These are phyloP conservation scores for Pulveroboletus sp. DNA, from an alignment of 768 basidiomycete species.

Conservation along the genomic window DNA sequence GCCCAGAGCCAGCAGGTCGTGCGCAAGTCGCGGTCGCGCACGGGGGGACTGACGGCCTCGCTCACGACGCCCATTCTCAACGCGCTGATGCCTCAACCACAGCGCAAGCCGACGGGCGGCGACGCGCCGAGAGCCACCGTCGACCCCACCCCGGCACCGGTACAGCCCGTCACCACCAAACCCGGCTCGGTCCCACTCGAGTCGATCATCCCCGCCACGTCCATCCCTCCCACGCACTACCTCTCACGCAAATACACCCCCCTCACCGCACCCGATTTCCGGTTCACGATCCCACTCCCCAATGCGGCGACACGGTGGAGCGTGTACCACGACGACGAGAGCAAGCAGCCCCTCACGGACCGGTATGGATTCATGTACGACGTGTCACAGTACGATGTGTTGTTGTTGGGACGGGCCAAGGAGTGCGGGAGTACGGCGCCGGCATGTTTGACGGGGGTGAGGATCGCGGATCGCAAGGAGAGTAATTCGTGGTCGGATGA, in stretches of 20 bases:
- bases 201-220: conserved; percentile 75
- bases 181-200: conserved; percentile 63
- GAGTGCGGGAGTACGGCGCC: conserved; percentile 76
- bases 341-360: conserved; percentile 68
- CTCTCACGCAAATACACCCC: conserved; percentile 73
- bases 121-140: conserved; percentile 10
- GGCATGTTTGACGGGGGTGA: conserved; percentile 83
- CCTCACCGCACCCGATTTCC: conserved; percentile 71
- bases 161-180: conserved; percentile 28
- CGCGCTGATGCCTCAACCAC: conserved; percentile 53
- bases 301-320: conserved; percentile 56
- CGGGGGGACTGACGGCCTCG: conserved; percentile 34
- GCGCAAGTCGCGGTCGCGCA: conserved; percentile 35
- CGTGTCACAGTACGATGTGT: conserved; percentile 74
- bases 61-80: conserved; percentile 61
- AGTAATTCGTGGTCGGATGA: conserved; percentile 76
- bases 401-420: conserved; percentile 69
- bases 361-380: conserved; percentile 92
- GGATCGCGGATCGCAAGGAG: conserved; percentile 81
- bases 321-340: conserved; percentile 48
- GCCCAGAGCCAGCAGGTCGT: conserved; percentile 32
- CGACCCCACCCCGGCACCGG: conserved; percentile 12
- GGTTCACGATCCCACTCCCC: conserved; percentile 61
- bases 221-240: conserved; percentile 84
- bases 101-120: conserved; percentile 38